phyloP scores from a whole-genome alignment of 2,329 filamentous ascomycete species.

The Dothideomycetes sp. region DNA sequence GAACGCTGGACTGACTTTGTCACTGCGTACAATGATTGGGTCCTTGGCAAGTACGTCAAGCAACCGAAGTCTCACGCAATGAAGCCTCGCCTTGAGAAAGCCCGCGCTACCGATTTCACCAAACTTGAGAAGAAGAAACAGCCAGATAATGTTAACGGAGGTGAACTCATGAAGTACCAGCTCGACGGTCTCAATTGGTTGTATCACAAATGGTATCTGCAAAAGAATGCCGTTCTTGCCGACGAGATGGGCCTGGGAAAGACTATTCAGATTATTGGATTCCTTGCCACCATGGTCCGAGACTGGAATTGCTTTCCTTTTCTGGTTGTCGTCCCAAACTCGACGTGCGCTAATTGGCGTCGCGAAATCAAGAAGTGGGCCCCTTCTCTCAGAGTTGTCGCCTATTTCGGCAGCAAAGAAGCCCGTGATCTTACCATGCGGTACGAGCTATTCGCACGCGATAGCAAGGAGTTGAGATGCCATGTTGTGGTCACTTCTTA shows the following conservation, averaged over 20 bases:
- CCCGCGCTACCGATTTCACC: constrained; percentile 55
- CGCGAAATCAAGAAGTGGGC: constrained; percentile 93
- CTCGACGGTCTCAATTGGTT: constrained; percentile 92
- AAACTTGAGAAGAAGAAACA: constrained; percentile 59
- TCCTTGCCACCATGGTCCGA: constrained; percentile 58
- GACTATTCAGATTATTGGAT: constrained; percentile 82
- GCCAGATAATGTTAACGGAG: constrained; percentile 61
- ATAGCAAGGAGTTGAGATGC: constrained; percentile 59
- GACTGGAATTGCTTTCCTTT: constrained; percentile 75
- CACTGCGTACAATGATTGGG: constrained; percentile 74
- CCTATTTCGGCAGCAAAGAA: constrained; percentile 71
- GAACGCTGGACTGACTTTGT: constrained; percentile 71
- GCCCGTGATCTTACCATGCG: constrained; percentile 66
- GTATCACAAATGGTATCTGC: constrained; percentile 73
- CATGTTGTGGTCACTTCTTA: constrained; percentile 95
- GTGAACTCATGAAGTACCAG: constrained; percentile 87
- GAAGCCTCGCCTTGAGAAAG: constrained; percentile 55
- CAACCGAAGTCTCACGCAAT: constrained; percentile 45
- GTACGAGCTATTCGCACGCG: constrained; percentile 71
- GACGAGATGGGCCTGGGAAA: constrained; percentile 99
- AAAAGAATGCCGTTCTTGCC: constrained; percentile 79
- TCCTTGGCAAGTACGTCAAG: constrained; percentile 66
- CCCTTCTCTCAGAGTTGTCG: constrained; percentile 75
- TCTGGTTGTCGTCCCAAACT: constrained; percentile 84
- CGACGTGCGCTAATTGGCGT: constrained; percentile 95